Percentiles rank a stretch among this genome's conserved stretches.
Conservation (phyloP, 2,329 filamentous ascomycete species). For the Daldinia sp. region DNA sequence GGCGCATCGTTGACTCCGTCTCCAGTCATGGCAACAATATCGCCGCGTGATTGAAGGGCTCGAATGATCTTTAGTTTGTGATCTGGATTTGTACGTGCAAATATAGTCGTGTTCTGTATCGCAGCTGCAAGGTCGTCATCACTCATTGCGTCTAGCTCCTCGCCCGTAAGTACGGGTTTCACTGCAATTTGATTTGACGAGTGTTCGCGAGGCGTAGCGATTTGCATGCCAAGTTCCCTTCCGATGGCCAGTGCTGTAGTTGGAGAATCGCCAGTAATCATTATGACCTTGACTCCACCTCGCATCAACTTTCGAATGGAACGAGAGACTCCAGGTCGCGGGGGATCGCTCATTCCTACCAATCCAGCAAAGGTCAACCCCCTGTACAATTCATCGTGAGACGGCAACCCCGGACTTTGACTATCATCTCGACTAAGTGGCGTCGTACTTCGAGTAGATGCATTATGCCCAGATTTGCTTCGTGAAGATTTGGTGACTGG, state of each 20-base stretch:
- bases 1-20: slow-evolving; percentile 98
- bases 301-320: slow-evolving; percentile 92
- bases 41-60: slow-evolving; percentile 89
- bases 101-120: slow-evolving; percentile 91
- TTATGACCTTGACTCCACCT: slow-evolving; percentile 95
- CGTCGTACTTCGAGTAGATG: slow-evolving; percentile 64
- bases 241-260: slow-evolving; percentile 95
- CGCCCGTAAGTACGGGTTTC: slow-evolving; percentile 82
- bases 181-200: slow-evolving; percentile 69
- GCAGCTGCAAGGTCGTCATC: slow-evolving; percentile 85
- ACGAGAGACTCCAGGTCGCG: slow-evolving; percentile 87
- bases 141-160: slow-evolving; percentile 93
- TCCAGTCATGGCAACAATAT: slow-evolving; percentile 99
- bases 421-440: slow-evolving; percentile 56
- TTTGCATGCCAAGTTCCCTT: slow-evolving; percentile 92
- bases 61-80: slow-evolving; percentile 98
- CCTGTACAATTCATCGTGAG: slow-evolving; percentile 78
- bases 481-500: slow-evolving; percentile 64
- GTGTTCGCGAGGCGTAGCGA: slow-evolving; percentile 68
- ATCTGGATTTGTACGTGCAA: slow-evolving; percentile 94
- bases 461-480: slow-evolving; percentile 55
- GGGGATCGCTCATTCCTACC: slow-evolving; percentile 97
- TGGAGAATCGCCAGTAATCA: slow-evolving; percentile 98
- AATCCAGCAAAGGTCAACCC: slow-evolving; percentile 90
- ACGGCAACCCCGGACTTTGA: slow-evolving; percentile 58